Evolutionary conservation across 768 basidiomycete species (phyloP).

Genomic region (Piloderma croceum): DNA sequence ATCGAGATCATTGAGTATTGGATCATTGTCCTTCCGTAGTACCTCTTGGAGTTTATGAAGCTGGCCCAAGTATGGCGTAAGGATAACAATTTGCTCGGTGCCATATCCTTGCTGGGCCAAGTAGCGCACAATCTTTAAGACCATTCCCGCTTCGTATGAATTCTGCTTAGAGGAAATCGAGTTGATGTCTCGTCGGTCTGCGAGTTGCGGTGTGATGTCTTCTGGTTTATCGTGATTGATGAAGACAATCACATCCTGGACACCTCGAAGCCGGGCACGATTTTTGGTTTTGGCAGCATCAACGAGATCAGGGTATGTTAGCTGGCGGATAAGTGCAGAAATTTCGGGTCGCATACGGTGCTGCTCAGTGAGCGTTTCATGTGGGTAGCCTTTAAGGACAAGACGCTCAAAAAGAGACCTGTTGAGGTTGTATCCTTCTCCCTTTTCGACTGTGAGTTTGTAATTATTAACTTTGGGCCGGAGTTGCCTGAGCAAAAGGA

Average conservation of each 20-base stretch:
- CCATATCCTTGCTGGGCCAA: constrained; percentile 39
- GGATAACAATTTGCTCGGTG: constrained; percentile 33
- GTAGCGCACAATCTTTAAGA: constrained; percentile 37
- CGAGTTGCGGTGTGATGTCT: constrained; percentile 23
- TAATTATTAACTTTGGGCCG: constrained; percentile 43
- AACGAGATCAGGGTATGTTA: constrained; percentile 38
- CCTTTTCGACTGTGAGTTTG: constrained; percentile 36
- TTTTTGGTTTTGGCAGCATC: constrained; percentile 32
- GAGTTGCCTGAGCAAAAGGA: constrained; percentile 29
- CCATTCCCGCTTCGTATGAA: constrained; percentile 35
- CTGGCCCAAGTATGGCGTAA: constrained; percentile 43
- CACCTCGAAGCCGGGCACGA: constrained; percentile 32
- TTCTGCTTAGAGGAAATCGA: constrained; percentile 35
- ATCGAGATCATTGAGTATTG: constrained; percentile 37
- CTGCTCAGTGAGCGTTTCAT: constrained; percentile 32
- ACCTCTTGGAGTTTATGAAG: constrained; percentile 26
- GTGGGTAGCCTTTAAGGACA: constrained; percentile 36
- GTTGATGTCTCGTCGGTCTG: constrained; percentile 26
- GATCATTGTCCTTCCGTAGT: constrained; percentile 29
- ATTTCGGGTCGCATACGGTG: constrained; percentile 48
- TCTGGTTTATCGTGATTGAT: constrained; percentile 34
- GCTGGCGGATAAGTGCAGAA: constrained; percentile 30
- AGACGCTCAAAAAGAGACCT: constrained; percentile 40
- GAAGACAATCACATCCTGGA: constrained; percentile 36
- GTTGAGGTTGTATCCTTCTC: constrained; percentile 38